These are phyloP conservation scores for Euphrasia confusa DNA, from an alignment of 257 asterid species.

Conservation along the genomic window DNA sequence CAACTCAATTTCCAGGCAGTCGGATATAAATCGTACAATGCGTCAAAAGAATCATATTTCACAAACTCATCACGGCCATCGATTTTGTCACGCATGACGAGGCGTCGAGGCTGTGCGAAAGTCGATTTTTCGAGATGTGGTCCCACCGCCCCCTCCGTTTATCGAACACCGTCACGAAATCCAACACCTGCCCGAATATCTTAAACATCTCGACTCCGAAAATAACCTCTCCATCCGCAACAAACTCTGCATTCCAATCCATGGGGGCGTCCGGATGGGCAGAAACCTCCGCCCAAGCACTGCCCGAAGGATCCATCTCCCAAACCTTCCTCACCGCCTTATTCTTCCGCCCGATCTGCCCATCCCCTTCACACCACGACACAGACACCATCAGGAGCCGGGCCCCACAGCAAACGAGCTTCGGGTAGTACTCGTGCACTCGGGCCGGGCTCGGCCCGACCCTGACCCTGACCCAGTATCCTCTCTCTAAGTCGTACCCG, in stretches of 20 bases:
- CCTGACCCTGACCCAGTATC: conserved; percentile 75
- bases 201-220: conserved; percentile 97
- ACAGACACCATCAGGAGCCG: conserved; percentile 78
- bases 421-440: conserved; percentile 84
- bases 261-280: conserved; percentile 95
- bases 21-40: background rate
- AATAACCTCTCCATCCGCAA: conserved; percentile 52
- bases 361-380: conserved; percentile 98
- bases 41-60: background rate
- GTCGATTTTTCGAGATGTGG: conserved; percentile 70
- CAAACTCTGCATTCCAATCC: conserved; percentile 97
- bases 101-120: conserved; percentile 73
- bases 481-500: conserved; percentile 76
- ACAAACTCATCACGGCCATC: conserved; percentile 73
- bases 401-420: conserved; percentile 55
- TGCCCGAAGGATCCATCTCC: conserved; percentile 65
- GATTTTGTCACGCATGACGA: conserved; percentile 86
- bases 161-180: conserved; percentile 69
- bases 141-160: conserved; percentile 49
- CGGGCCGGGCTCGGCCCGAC: conserved; percentile 66
- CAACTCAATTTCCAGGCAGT: too few relatives aligned
- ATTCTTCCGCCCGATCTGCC: conserved; percentile 88
- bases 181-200: conserved; percentile 91
- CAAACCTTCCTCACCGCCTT: conserved; percentile 91
- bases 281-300: conserved; percentile 59